phyloP scores from a whole-genome alignment of 768 basidiomycete species.

The Calocybe cyanea region DNA sequence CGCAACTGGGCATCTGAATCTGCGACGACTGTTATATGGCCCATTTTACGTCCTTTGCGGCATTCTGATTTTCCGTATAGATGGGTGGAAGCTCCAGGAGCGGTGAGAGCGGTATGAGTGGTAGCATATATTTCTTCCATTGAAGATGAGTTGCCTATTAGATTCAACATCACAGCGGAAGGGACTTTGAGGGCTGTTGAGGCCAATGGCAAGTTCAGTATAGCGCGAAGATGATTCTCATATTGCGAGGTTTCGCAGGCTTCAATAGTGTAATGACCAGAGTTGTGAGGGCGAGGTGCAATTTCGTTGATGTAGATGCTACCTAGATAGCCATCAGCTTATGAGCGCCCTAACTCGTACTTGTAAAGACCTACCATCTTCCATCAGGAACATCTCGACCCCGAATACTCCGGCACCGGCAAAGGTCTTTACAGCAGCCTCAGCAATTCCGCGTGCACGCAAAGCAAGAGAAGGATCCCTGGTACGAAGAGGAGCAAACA shows the following conservation, averaged over 20 bases:
- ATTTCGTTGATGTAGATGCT: conserved; percentile 90
- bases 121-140: conserved; percentile 57
- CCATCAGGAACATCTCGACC: conserved; percentile 96
- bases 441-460: conserved; percentile 71
- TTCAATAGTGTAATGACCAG: conserved; percentile 98
- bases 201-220: conserved; percentile 86
- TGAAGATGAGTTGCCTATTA: conserved; percentile 78
- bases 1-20: conserved; percentile 74
- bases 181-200: conserved; percentile 86
- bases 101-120: conserved; percentile 54
- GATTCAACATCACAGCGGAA: conserved; percentile 88
- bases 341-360: neutral
- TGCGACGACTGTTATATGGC: conserved; percentile 89
- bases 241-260: conserved; percentile 96
- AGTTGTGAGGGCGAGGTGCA: conserved; percentile 97
- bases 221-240: conserved; percentile 94
- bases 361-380: conserved; percentile 55
- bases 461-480: conserved; percentile 48
- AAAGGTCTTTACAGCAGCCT: conserved; percentile 73
- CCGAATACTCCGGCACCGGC: conserved; percentile 93
- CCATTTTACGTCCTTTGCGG: conserved; percentile 94
- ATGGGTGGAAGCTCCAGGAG: conserved; percentile 79
- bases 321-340: conserved; percentile 38
- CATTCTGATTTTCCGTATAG: conserved; percentile 93
- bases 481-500: conserved; percentile 81